Base-by-base conservation (phyloP, 768 basidiomycete genomes). In the Crassisporium funariophilum region DNA sequence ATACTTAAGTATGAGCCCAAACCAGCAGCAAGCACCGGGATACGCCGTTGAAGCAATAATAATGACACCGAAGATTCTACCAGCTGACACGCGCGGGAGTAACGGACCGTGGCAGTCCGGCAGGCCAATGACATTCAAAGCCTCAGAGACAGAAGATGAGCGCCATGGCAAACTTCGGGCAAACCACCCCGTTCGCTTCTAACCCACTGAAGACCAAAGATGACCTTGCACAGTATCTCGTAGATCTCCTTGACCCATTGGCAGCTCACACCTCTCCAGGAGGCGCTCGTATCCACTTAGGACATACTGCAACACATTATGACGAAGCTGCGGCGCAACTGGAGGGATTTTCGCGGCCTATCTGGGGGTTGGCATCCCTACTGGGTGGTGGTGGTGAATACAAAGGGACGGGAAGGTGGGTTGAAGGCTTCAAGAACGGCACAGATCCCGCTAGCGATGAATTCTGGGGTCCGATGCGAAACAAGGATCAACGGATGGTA, bases 401-500 rank as follows among this genome's bases (percentile, higher is more conserved):
- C 57, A 65, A 67, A 17, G 84, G 84, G 0, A 70, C 72, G 4
- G 68, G 79, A 38, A 67, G 85, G 35, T 89, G 86, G 86, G 64
- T 82, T 4, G 63, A 73, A 41, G 88, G 88, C 3, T 78, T 89
- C 52, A 73, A 73, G 20, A 81, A 73, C 53, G 87, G 87, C 1
- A 86, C 84, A n/a, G 73, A 91, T 60, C 84, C 84, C 0, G 62
- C 70, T 4, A 74, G 76, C 42, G 71, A 75, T 2, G 88, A 89
- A 66, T 88, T 85, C 63, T 91, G 87, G 87, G 87, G 86, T 3
- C 66, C 77, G 48, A 87, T 87, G 74, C 74, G 78, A 46, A 78
- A 84, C 57, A 84, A 81, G 62, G 87, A 88, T 63, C 86, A 89
- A 64, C 68, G 87, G 31, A 91, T 89, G 88, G 88, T 89, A 1